phyloP scores from a whole-genome alignment of 2,329 filamentous ascomycete genomes.

The Hirsutella minnesotensis region DNA sequence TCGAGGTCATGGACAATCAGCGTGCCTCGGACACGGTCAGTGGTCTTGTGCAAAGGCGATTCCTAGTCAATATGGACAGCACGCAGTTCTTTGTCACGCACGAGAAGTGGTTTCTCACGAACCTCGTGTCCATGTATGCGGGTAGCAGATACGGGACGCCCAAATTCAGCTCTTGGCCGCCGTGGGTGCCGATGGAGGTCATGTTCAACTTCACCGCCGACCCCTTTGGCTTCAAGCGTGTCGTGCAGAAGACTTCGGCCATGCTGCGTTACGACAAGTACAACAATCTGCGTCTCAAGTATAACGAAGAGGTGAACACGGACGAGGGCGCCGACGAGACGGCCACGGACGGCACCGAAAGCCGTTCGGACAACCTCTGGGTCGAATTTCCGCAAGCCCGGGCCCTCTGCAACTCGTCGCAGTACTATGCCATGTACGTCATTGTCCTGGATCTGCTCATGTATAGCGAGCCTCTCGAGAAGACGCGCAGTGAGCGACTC shows the following conservation, averaged over 20 bases:
- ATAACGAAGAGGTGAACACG: conserved; percentile 81
- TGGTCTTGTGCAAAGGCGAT: conserved; percentile 87
- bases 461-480: conserved; percentile 92
- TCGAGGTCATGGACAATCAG: conserved; percentile 96
- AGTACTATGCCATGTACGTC: conserved; percentile 97
- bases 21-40: conserved; percentile 86
- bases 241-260: conserved; percentile 93
- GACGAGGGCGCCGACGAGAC: conserved; percentile 35
- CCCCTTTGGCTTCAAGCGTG: conserved; percentile 94
- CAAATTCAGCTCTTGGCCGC: conserved; percentile 80
- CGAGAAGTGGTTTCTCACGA: conserved; percentile 76
- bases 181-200: conserved; percentile 95
- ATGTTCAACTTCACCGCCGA: conserved; percentile 95
- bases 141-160: conserved; percentile 86
- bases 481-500: conserved; percentile 86
- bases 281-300: conserved; percentile 92
- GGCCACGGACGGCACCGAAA: conserved; percentile 46
- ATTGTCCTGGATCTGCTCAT: conserved; percentile 92
- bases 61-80: conserved; percentile 92
- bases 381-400: conserved; percentile 91
- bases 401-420: conserved; percentile 90
- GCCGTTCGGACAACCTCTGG: conserved; percentile 89
- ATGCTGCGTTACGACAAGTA: conserved; percentile 94
- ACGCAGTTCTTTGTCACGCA: conserved; percentile 97
- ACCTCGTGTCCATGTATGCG: conserved; percentile 83